These are phyloP conservation scores for Xylaria multiplex DNA, from an alignment of 2,329 filamentous ascomycete species.

Conservation along the genomic window DNA sequence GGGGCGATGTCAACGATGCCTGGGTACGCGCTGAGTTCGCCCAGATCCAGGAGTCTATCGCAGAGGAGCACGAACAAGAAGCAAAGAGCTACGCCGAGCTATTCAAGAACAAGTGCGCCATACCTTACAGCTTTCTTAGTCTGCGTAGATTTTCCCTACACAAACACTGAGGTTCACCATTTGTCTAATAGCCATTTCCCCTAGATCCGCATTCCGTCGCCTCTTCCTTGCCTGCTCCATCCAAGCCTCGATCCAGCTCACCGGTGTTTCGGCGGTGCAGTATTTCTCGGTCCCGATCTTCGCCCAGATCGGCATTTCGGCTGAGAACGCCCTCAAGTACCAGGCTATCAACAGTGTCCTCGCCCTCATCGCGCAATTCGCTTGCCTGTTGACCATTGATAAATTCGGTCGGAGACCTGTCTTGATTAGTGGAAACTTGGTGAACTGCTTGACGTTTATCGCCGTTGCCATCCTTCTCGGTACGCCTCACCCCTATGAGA, in stretches of 20 bases:
- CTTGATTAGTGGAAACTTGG: constrained; percentile 76
- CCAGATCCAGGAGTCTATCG: constrained; percentile 72
- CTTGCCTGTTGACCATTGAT: constrained; percentile 76
- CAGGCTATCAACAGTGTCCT: constrained; percentile 80
- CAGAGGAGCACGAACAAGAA: constrained; percentile 72
- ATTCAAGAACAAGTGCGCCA: constrained; percentile 64
- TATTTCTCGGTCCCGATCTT: constrained; percentile 78
- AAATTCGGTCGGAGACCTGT: constrained; percentile 76
- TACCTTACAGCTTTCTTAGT: not conserved
- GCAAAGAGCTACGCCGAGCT: constrained; percentile 77
- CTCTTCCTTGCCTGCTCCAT: constrained; percentile 75
- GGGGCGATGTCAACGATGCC: constrained; percentile 71
- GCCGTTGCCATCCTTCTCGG: constrained; percentile 66
- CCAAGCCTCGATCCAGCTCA: constrained; percentile 80
- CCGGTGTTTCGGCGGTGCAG: constrained; percentile 77
- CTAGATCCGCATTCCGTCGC: constrained; percentile 71
- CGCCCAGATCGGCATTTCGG: constrained; percentile 72
- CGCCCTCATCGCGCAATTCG: constrained; percentile 73
- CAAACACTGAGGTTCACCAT: not conserved
- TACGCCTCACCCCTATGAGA: constrained; percentile 25
- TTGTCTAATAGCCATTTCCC: not conserved
- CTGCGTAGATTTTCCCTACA: not conserved
- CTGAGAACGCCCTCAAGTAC: constrained; percentile 74
- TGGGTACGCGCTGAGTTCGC: constrained; percentile 79
- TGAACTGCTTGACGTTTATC: constrained; percentile 78